Base-by-base conservation (phyloP, 2,329 filamentous ascomycete genomes). In the Chaetomiaceae sp. region DNA sequence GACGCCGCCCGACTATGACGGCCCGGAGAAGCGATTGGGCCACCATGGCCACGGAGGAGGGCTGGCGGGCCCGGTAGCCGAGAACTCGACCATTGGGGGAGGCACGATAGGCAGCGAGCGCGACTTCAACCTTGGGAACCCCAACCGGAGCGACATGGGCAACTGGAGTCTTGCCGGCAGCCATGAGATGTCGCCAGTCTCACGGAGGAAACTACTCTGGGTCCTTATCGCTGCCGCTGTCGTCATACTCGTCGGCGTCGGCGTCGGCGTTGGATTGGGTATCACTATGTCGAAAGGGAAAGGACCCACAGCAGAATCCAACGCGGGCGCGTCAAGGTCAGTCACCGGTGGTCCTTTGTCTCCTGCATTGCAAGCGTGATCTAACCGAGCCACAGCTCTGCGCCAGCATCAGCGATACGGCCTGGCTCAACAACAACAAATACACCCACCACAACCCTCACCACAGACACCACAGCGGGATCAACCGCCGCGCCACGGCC, bases 241-340 rank as follows among this genome's bases (percentile, higher is more conserved):
- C 1, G 43, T 69, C 6, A 25, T 72, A 9, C 5, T 73, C 4
- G 58, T 71, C 5, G 71, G 67, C 2, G 63, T 74, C 1, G 72
- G 72, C 4, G 63, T 73, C 5, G 68, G 68, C 0, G 66, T 73
- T 4, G 68, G 68, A 0, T 63, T 73, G 7, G 67, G 68, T 14
- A 42, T 56, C 2, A 48, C 45, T 13, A 46, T 54, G 37, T 27
- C 42, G 17, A 50, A 51, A 33, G 20, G 27, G 8, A 48, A 30
- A 21, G 30, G 17, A 12, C 27, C 43, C 9, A 33, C 43, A 10
- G 48, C 31, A 6, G n/a, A 48, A 10, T 17, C 54, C 17, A 38
- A 27, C 13, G 56, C 44, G 25, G 44, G 41, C 10, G 41, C 48
- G 12, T 58, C 61, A 35, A 63, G 61, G 65, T 67, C n/a, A n/a